A percentile compares a stretch with the other conserved stretches of the same genome.
Conservation (phyloP, 805 yeast genomes). For the Candida ulmi region DNA sequence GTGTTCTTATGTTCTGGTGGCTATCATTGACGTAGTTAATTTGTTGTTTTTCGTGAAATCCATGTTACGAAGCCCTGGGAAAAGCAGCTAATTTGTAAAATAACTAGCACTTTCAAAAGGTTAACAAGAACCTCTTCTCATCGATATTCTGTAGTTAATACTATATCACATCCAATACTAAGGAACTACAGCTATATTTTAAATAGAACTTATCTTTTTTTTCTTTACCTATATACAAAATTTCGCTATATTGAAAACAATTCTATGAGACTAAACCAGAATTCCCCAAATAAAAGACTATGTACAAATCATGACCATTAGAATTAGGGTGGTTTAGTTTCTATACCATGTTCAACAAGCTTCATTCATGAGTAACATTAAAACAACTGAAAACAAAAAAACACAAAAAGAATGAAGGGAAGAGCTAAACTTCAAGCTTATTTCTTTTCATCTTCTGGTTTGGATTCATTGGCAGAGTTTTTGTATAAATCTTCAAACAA, state of each 20-base stretch:
- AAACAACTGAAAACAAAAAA: background rate
- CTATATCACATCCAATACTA: no score
- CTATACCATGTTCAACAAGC: background rate
- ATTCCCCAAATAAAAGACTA: constrained; percentile 1
- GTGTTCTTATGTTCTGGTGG: no score
- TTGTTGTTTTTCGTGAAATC: background rate
- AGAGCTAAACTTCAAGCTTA: background rate
- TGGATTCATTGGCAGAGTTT: constrained; percentile 19
- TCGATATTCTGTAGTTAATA: no score
- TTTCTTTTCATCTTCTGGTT: constrained; percentile 23
- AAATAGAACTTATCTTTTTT: background rate
- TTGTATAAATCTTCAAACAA: constrained; percentile 51
- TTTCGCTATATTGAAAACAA: background rate
- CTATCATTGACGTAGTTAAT: background rate
- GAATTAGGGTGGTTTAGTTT: background rate
- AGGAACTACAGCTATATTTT: no score
- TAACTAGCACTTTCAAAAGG: no score
- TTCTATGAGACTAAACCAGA: background rate
- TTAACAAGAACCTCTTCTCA: no score
- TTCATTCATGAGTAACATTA: constrained; percentile 1
- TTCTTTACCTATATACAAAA: constrained; percentile 1
- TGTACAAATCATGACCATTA: constrained; percentile 2
- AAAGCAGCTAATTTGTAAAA: no score
- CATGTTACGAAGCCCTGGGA: background rate
- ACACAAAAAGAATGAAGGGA: background rate